Percentiles rank a stretch among this genome's conserved stretches.
phyloP scores from a whole-genome alignment of 2,329 filamentous ascomycete genomes.

The Podosphaera leucotricha region DNA sequence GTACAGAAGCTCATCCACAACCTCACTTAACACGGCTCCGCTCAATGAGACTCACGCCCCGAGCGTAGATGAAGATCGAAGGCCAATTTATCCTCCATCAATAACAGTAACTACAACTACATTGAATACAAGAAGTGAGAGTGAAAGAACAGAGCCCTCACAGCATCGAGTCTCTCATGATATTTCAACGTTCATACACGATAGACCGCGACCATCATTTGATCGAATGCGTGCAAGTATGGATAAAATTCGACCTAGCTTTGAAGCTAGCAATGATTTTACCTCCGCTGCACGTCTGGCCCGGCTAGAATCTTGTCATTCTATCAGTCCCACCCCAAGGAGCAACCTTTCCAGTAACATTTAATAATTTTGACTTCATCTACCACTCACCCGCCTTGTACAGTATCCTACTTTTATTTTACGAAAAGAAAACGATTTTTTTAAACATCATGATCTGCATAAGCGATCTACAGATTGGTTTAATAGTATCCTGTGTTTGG shows the following conservation, averaged over 20 bases:
- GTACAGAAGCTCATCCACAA: slow-evolving; percentile 23
- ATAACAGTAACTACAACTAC: slow-evolving; percentile 54
- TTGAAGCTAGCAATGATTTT: slow-evolving; percentile 74
- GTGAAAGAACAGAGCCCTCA: slow-evolving; percentile 83
- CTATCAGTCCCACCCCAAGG: slow-evolving; percentile 9
- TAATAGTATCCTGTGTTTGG: slow-evolving; percentile 8
- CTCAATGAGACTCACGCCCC: slow-evolving; percentile 31
- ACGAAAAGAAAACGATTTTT: slow-evolving; percentile 14
- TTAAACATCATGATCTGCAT: slow-evolving; percentile 24
- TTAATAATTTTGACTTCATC: neutral
- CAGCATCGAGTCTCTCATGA: slow-evolving; percentile 16
- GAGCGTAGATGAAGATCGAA: slow-evolving; percentile 62
- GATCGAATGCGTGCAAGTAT: slow-evolving; percentile 37
- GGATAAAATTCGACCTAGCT: slow-evolving; percentile 17
- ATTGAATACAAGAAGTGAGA: slow-evolving; percentile 60
- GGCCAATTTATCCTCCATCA: slow-evolving; percentile 84
- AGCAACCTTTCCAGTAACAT: slow-evolving; percentile 8
- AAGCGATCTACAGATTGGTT: slow-evolving; percentile 22
- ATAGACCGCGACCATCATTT: slow-evolving; percentile 59
- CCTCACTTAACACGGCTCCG: slow-evolving; percentile 28
- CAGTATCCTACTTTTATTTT: slow-evolving; percentile 17
- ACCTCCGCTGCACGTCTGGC: slow-evolving; percentile 71
- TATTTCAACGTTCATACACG: slow-evolving; percentile 18
- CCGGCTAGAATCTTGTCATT: slow-evolving; percentile 52
- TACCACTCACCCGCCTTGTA: slow-evolving; percentile 6